Base-by-base conservation (phyloP, 306 rosid species). In the Vigna unguiculata region DNA sequence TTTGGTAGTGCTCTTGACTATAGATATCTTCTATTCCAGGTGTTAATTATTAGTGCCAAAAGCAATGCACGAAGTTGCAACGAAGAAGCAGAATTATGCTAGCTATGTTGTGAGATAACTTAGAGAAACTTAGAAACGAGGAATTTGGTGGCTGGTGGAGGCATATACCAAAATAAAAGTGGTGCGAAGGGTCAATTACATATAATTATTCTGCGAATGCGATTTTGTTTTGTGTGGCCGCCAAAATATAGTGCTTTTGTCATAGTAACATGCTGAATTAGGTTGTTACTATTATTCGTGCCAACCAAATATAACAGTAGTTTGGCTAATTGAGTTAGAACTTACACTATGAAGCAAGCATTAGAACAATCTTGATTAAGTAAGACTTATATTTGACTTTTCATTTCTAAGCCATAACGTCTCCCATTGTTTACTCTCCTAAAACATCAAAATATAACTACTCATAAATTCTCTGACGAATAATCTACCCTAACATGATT, bases 1-100 rank as follows among this genome's bases (percentile, higher is more conserved):
- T 62, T 80, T 20, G 62, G 46, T 66, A 55, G 64, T 57, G 72
- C 14, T 38, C 17, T 75, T 49, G 28, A 75, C 36, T 34, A 48
- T 30, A 11, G 24, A 12, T 28, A 71, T 60, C 60, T 19, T 74
- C 1, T 6, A 38, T 11, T 21, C 62, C 14, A 34, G 40, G 47
- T 9, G 21, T 30, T 21, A 47, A 54, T 54, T 7, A 45, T 46
- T 55, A 73, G 3, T 30, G 48, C 17, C n/a, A 17, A 72, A 25
- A 17, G 55, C n/a, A 61, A 16, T 14, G 34, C 53, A 3, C 0
- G 24, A 25, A 64, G 30, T 25, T 41, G 57, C 47, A 17, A 16
- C 45, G 70, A 72, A 15, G 55, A 48, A 47, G 48, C 47, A 57
- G n/a, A 57, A 55, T 57, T 15, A 10, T 11, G 9, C 2, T 19